These are phyloP conservation scores for Coccomyxa sp. DNA, from an alignment of 139 green algal species.

Conservation along the genomic window DNA sequence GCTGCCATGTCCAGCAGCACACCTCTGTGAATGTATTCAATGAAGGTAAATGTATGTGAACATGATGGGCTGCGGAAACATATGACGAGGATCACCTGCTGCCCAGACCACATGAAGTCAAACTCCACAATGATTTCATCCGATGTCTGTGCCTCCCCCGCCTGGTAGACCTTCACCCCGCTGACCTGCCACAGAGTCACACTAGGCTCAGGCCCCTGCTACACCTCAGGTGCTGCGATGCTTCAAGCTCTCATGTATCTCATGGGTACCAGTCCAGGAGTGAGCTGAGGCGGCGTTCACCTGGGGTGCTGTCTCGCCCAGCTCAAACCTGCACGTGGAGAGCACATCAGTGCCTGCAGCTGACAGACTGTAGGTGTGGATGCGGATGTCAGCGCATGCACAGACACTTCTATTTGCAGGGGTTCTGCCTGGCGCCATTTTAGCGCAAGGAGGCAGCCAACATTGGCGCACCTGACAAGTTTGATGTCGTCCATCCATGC, in stretches of 20 bases:
- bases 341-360: background rate
- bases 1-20: too few relatives aligned
- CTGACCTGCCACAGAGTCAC: conserved; percentile 11
- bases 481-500: conserved; percentile 16
- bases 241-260: too few relatives aligned
- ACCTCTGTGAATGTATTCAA: background rate
- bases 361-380: background rate
- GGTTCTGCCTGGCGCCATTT: background rate
- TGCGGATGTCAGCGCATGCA: background rate
- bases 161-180: conserved; percentile 22
- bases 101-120: conserved; percentile 16
- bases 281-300: background rate
- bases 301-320: conserved; percentile 12
- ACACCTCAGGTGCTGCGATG: too few relatives aligned
- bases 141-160: background rate
- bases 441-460: background rate
- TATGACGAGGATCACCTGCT: conserved; percentile 3
- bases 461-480: conserved; percentile 5
- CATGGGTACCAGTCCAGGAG: too few relatives aligned
- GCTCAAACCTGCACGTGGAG: conserved; percentile 26
- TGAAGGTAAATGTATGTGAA: background rate
- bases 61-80: background rate
- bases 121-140: conserved; percentile 20
- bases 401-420: background rate
- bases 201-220: too few relatives aligned